Base-by-base conservation (phyloP, 1,284 basidiomycete genomes). In the Hemileia vastatrix region DNA sequence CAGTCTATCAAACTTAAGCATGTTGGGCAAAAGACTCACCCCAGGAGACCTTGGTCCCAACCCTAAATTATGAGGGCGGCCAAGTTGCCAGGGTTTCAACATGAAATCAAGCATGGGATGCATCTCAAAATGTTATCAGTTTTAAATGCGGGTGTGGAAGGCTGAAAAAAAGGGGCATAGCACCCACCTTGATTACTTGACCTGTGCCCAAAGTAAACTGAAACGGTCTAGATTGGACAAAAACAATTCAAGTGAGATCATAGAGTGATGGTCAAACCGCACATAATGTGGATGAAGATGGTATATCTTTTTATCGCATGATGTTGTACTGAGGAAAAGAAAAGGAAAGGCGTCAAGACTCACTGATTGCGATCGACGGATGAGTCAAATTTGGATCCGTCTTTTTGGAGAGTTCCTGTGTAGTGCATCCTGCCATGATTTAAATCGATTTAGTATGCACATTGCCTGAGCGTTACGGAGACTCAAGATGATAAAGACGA, bases 41-140 rank as follows among this genome's bases (percentile, higher is more conserved):
- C 73, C 23, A 67, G 57, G 44, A 76, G 66, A 23, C 75, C 75
- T 49, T 70, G 66, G 64, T 76, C 75, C 75, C 75, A 76, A 43
- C 75, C 74, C 52, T 61, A 45, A 6, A 18, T 18, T 15, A 32
- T 23, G 27, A 3, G 13, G 8, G 43, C 4, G 15, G 8, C 19
- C 2, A 44, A 18, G 4, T 8, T 3, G 43, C 43, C 19, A 8
- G 13, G 43, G 19, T 13, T 15, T 15, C 8, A 4, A 9, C 13
- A 4, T 18, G 8, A 3, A 18, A 44, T 2, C 13, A 44, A 44
- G 8, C 15, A 44, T 44, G 19, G 8, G 43, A 13, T 4, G 19
- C 8, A 44, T 13, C 43, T 18, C 6, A 18, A 21, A 6, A 18
- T 6, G 18, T 18, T 48, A 6, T 19, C 21, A 32, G 13, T 11